Percentiles rank a stretch among this genome's conserved stretches.
Evolutionary conservation across 129 eudicot genomes (phyloP).

Genomic region (Helianthus annuus): HanXRQr2.0-SUNRISE NC_035435.2:91061136-91061635

Average conservation of each 20-base stretch:
- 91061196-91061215: constrained; percentile 98
- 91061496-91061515: constrained; percentile 99
- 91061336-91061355: constrained; percentile 12
- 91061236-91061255: constrained; percentile 80
- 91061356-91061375: constrained; percentile 7
- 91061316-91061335: constrained; percentile 9
- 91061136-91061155: too few species aligned
- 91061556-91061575: too few species aligned
- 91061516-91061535: constrained; percentile 97
- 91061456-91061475: constrained; percentile 87
- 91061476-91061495: constrained; percentile 90
- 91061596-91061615: too few species aligned
- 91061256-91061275: constrained; percentile 94
- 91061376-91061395: constrained; percentile 57
- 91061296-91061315: constrained; percentile 99
- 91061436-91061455: constrained; percentile 91
- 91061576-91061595: too few species aligned
- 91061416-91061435: constrained; percentile 96
- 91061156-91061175: too few species aligned
- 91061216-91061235: constrained; percentile 87
- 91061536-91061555: constrained; percentile 86
- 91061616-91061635: too few species aligned
- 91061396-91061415: constrained; percentile 93
- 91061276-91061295: constrained; percentile 96
- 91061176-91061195: too few species aligned